Percentiles rank a stretch among this genome's conserved stretches.
phyloP scores from a whole-genome alignment of 2,329 filamentous ascomycete genomes.

The Ciborinia camelliae region DNA sequence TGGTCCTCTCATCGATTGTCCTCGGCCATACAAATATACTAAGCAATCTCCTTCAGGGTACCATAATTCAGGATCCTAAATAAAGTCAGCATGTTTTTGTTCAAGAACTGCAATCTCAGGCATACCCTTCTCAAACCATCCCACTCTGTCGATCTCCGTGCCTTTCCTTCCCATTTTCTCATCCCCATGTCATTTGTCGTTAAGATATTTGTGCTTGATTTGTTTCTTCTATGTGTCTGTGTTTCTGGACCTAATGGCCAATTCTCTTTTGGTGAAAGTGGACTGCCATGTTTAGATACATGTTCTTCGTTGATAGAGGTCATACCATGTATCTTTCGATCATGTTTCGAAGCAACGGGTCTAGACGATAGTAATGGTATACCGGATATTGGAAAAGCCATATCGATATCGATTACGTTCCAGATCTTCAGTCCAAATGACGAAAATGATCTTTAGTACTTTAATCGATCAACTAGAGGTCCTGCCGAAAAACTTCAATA shows the following conservation, averaged over 20 bases:
- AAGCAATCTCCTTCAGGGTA: constrained; percentile 63
- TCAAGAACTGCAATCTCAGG: constrained; percentile 9
- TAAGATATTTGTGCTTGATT: constrained; percentile 14
- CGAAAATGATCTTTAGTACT: constrained; percentile 1
- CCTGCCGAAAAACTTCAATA: not conserved
- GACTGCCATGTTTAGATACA: not conserved
- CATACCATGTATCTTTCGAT: constrained; percentile 1
- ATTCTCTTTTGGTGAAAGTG: constrained; percentile 9
- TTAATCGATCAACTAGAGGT: not conserved
- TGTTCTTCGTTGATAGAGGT: constrained; percentile 5
- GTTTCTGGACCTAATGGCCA: constrained; percentile 14
- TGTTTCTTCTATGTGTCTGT: not conserved
- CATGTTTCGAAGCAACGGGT: not conserved
- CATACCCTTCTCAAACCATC: constrained; percentile 46
- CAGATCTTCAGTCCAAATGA: not conserved
- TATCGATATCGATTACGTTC: not conserved
- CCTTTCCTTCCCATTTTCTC: constrained; percentile 40
- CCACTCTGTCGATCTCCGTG: constrained; percentile 40
- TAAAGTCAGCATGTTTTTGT: constrained; percentile 14
- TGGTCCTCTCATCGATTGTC: constrained; percentile 61
- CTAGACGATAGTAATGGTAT: not conserved
- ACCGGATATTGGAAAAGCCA: not conserved
- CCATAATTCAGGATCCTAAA: constrained; percentile 71
- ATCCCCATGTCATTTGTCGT: constrained; percentile 29
- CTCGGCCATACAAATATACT: constrained; percentile 64